Evolutionary conservation across 352 stramenopile species (phyloP), one percentile per base, ranked within the genome.

Genomic region (Phytophthora syringae): DNA sequence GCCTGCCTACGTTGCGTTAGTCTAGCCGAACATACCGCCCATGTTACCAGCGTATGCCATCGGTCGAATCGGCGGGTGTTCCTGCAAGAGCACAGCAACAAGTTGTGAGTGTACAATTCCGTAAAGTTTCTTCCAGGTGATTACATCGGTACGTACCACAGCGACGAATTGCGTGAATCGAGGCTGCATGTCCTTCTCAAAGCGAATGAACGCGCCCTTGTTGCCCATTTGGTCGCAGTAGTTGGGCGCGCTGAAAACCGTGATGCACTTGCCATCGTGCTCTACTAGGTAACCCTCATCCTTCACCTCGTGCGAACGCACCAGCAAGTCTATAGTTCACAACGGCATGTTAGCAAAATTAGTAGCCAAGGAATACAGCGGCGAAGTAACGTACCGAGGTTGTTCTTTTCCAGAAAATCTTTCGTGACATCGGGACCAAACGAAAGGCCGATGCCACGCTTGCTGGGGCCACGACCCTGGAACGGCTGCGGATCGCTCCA

Each of bases 211-310:
- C 11, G 97, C 98, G 47, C 97, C 98, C 80, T 99, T 99, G 79
- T 99, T 99, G 47, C 97, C 98, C 97, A 99, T 99, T 58, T 98
- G 91, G 65, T 98, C 95, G 76, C 98, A 99, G 78, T 99, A 99
- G 75, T 99, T 99, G 11, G 98, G 97, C 37, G 98, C 98, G 25
- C 87, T 98, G 72, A 99, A 99, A 27, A 99, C 95, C 9, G 98
- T 99, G 68, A 99, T 99, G 60, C 97, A 99, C 73, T 99, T 98
- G 52, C 97, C 97, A 48, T 98, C 97, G 82, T 99, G 98, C 80
- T 99, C 97, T 16, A 99, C 94, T 53, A 99, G 80, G 77, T 99
- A 99, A 21, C 98, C 98, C 69, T 99, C 97, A 72, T 99, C 97
- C 72, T 99, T 98, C 44, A 99, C 97, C 77, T 99, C 98, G 79